Base-by-base conservation (phyloP, 805 yeast genomes). In the Alloascoidea africana region DNA sequence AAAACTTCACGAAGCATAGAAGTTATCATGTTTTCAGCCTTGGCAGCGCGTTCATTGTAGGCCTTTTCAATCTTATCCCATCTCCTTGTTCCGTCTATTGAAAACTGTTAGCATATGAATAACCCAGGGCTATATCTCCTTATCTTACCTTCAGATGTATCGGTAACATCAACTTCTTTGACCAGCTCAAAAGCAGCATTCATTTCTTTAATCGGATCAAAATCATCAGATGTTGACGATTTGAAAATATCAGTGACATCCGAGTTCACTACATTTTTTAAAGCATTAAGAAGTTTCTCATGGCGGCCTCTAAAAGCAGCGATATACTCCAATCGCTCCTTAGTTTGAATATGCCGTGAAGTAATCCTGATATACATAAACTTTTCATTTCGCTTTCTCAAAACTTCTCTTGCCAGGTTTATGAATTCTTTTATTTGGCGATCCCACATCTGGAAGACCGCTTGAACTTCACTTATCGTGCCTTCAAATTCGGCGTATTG, bases 361-460 rank as follows among this genome's bases (percentile, higher is more conserved):
- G 59, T 60, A 5, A 85, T 62, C 40, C 75, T 70, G 15, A 84
- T 70, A 16, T 76, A 68, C 11, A 78, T 65, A 49, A 79, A 78
- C 41, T 73, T 75, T 39, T 81, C 89, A 5, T 74, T 72, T 33
- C 91, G 58, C 46, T 76, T 81, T 44, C 96, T 62, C 32, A 82
- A 61, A 2, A 81, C 54, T 42, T 87, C 96, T 39, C 96, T 66
- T 0, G 84, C 70, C 33, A 80, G 50, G 37, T 71, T 67, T 1
- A 75, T 69, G 56, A 77, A 72, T 39, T 74, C 82, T 48, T 77
- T 75, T 6, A 74, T 50, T 32, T 70, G 67, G 17, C 62, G 65
- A 27, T 84, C 93, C 62, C 87, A 70, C 1, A 64, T 53, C 2
- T 51, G 55, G 19, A 76, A 62, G 1, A 66, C 49, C 0, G 50